phyloP scores from a whole-genome alignment of 2,329 filamentous ascomycete species.

The Aspergillus fumigatiaffinis region DNA sequence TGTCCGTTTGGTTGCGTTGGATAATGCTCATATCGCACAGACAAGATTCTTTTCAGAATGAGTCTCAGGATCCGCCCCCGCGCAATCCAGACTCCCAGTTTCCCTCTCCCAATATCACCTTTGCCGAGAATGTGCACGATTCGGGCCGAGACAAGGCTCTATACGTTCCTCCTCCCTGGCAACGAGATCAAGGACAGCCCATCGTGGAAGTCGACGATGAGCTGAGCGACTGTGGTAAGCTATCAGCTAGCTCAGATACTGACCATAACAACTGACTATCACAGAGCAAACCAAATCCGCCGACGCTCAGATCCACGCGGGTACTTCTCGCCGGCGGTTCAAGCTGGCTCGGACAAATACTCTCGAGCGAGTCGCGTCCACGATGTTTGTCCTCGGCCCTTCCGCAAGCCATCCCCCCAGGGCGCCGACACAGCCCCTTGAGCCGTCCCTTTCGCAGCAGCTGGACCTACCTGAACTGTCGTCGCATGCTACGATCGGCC shows the following conservation, averaged over 20 bases:
- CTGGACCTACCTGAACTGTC: conserved; percentile 40
- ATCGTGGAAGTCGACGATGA: not conserved
- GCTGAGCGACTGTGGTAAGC: not conserved
- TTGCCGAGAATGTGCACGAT: conserved; percentile 7
- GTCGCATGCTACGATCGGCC: conserved; percentile 42
- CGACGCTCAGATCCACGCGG: not conserved
- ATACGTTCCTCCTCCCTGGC: conserved; percentile 24
- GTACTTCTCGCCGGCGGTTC: not conserved
- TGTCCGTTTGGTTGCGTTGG: not conserved
- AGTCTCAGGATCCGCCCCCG: not conserved
- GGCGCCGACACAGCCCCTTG: not conserved
- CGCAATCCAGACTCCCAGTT: not conserved
- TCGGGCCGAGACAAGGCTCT: conserved; percentile 11
- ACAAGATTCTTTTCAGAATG: not conserved
- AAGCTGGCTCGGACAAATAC: not conserved
- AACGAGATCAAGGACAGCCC: conserved; percentile 16
- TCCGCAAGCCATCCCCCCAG: conserved; percentile 6
- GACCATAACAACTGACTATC: not conserved
- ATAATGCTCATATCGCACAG: not conserved
- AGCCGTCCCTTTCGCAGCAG: conserved; percentile 15
- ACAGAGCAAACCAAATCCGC: conserved; percentile 1
- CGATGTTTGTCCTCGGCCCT: conserved; percentile 10
- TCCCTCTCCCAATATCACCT: conserved; percentile 3
- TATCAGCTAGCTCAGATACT: too few species aligned
- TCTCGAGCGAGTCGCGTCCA: conserved; percentile 8